phyloP scores from a whole-genome alignment of 2,329 filamentous ascomycete species.

The Capronia epimyces region DNA sequence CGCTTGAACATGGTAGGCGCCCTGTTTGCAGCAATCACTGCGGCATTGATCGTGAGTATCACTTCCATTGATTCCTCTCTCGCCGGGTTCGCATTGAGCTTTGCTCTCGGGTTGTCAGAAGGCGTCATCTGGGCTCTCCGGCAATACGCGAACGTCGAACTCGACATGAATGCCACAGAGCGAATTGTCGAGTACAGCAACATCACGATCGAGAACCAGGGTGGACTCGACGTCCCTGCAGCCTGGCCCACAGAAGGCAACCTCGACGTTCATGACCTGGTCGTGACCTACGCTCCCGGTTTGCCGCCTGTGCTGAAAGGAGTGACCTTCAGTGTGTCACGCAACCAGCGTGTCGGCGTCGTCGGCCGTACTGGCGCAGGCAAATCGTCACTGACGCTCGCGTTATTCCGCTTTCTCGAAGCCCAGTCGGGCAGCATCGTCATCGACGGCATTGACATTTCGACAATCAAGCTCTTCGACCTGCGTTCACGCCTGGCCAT shows the following conservation, averaged over 20 bases:
- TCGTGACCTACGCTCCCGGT: slow-evolving; percentile 66
- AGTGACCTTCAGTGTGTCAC: slow-evolving; percentile 60
- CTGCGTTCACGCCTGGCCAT: slow-evolving; percentile 71
- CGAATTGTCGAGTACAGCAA: slow-evolving; percentile 69
- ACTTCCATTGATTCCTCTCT: slow-evolving; percentile 61
- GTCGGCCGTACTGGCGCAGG: slow-evolving; percentile 73
- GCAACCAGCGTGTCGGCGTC: slow-evolving; percentile 67
- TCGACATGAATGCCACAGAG: slow-evolving; percentile 75
- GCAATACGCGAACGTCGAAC: slow-evolving; percentile 64
- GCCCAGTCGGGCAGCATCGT: slow-evolving; percentile 59
- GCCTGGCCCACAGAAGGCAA: slow-evolving; percentile 70
- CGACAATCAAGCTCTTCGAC: slow-evolving; percentile 63
- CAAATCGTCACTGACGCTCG: slow-evolving; percentile 69
- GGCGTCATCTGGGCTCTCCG: slow-evolving; percentile 62
- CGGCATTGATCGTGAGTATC: slow-evolving; percentile 58
- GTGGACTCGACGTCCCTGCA: slow-evolving; percentile 57
- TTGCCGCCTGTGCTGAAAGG: slow-evolving; percentile 66
- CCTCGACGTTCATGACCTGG: slow-evolving; percentile 67
- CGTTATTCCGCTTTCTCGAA: slow-evolving; percentile 72
- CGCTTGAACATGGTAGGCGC: slow-evolving; percentile 66
- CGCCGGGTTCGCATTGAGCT: slow-evolving; percentile 69
- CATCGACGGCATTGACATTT: slow-evolving; percentile 71
- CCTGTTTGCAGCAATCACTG: slow-evolving; percentile 61
- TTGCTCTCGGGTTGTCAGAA: slow-evolving; percentile 63
- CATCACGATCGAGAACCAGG: slow-evolving; percentile 61